Percentiles rank a stretch among this genome's conserved stretches.
phyloP scores from a whole-genome alignment of 495 filamentous ascomycete species.

The Filosporella fistucella region DNA sequence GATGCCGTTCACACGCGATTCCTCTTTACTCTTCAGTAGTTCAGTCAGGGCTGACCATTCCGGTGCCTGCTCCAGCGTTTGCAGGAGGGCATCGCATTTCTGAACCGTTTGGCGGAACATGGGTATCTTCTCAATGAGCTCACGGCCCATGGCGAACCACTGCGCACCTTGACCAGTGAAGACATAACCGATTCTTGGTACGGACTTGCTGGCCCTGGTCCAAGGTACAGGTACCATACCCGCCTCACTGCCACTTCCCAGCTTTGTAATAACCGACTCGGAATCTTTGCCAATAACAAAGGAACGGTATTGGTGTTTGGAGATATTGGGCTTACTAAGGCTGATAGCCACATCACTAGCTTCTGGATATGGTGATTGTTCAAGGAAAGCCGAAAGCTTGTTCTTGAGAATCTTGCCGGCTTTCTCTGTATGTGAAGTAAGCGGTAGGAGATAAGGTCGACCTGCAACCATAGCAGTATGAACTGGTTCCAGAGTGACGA shows the following conservation, averaged over 20 bases:
- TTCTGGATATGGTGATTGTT: no score
- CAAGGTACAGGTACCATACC: no score
- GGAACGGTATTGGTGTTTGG: no score
- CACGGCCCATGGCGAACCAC: slow-evolving; percentile 55
- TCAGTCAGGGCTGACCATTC: slow-evolving; percentile 13
- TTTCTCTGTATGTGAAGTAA: not conserved
- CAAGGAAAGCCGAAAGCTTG: slow-evolving; percentile 26
- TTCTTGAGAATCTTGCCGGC: slow-evolving; percentile 39
- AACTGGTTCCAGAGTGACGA: no score
- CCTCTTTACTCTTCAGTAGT: not conserved
- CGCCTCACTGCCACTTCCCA: no score
- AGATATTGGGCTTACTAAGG: no score
- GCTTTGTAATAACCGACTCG: no score
- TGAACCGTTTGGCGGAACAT: slow-evolving; percentile 24
- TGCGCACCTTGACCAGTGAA: slow-evolving; percentile 32
- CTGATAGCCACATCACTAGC: no score
- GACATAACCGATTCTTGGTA: slow-evolving; percentile 19
- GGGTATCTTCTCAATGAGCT: slow-evolving; percentile 35
- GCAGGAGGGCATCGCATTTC: not conserved
- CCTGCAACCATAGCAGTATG: no score
- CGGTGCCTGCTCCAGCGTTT: not conserved
- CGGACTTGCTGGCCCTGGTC: no score
- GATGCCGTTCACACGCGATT: slow-evolving; percentile 34
- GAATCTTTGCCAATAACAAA: no score
- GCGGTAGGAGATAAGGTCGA: not conserved